Percentiles rank a stretch among this genome's conserved stretches.
These are phyloP conservation scores for Paratinospora sagittata DNA, from an alignment of 164 flowering plant genomes.

Conservation along the genomic window DNA sequence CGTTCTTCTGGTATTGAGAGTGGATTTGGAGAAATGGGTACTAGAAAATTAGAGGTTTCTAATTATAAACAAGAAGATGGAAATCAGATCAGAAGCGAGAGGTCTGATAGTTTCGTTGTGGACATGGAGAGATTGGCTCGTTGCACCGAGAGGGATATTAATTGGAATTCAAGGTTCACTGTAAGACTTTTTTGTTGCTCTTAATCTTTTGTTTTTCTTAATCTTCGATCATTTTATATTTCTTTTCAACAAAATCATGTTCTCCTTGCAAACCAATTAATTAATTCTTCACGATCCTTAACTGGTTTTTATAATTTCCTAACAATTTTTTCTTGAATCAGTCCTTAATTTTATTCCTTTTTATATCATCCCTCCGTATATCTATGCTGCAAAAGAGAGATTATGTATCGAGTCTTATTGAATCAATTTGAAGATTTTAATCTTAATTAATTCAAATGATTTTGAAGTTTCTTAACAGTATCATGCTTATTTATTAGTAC, in stretches of 20 bases:
- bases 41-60: slow-evolving; percentile 18
- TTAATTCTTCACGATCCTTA: not conserved
- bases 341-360: no score
- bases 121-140: slow-evolving; percentile 47
- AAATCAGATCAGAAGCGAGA: slow-evolving; percentile 18
- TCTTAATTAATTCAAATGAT: no score
- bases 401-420: no score
- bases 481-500: no score
- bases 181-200: slow-evolving; percentile 32
- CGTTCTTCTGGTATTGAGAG: not conserved
- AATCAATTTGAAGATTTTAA: no score
- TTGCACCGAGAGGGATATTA: slow-evolving; percentile 27
- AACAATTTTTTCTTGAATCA: no score
- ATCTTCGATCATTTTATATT: not conserved
- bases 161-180: slow-evolving; percentile 39
- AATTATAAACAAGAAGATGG: slow-evolving; percentile 17
- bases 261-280: no score
- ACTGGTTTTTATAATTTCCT: not conserved
- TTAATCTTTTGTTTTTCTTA: no score
- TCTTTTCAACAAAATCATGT: not conserved
- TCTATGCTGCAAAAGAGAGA: no score
- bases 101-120: slow-evolving; percentile 43
- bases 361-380: no score
- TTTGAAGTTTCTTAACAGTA: no score
- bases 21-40: slow-evolving; percentile 1